A percentile compares a stretch with the other conserved stretches of the same genome.
These are phyloP conservation scores for Leccinum laetum DNA, from an alignment of 1,284 basidiomycete genomes.

Conservation along the genomic window DNA sequence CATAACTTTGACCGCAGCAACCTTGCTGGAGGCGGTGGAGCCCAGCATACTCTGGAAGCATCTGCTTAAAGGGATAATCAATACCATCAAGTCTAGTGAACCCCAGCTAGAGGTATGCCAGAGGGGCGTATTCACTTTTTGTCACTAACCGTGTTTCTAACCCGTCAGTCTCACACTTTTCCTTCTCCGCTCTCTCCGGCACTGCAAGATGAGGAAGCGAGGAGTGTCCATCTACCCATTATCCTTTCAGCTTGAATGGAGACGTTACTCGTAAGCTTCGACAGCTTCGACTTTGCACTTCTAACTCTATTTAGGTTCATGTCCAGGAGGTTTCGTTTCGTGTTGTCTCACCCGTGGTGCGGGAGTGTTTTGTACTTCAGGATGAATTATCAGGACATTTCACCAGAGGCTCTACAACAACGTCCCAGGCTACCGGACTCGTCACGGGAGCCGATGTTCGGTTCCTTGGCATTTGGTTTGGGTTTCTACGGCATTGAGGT, in stretches of 20 bases:
- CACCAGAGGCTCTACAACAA: slow-evolving; percentile 48
- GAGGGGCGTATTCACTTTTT: neutral
- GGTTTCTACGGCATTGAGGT: slow-evolving; percentile 58
- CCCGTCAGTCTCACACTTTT: slow-evolving; percentile 64
- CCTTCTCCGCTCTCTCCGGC: slow-evolving; percentile 64
- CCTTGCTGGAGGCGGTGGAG: slow-evolving; percentile 94
- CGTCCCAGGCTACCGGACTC: slow-evolving; percentile 46
- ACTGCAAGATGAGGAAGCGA: slow-evolving; percentile 80
- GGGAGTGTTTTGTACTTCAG: slow-evolving; percentile 50
- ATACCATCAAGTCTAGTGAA: slow-evolving; percentile 49
- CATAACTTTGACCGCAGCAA: slow-evolving; percentile 82
- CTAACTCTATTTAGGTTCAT: slow-evolving; percentile 36
- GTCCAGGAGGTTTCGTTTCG: slow-evolving; percentile 37
- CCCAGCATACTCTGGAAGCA: slow-evolving; percentile 87
- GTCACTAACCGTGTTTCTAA: slow-evolving; percentile 35
- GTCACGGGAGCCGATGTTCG: slow-evolving; percentile 32
- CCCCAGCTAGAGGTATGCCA: slow-evolving; percentile 45
- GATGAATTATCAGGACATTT: slow-evolving; percentile 55
- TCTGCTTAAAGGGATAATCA: slow-evolving; percentile 56
- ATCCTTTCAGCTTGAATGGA: slow-evolving; percentile 70
- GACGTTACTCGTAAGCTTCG: slow-evolving; percentile 50
- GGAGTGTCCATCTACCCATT: slow-evolving; percentile 78
- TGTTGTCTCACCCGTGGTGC: slow-evolving; percentile 36
- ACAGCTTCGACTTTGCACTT: slow-evolving; percentile 4
- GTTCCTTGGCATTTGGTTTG: slow-evolving; percentile 55